These are phyloP conservation scores for Pogostemon cablin DNA, from an alignment of 257 asterid genomes.

Conservation along the genomic window DNA sequence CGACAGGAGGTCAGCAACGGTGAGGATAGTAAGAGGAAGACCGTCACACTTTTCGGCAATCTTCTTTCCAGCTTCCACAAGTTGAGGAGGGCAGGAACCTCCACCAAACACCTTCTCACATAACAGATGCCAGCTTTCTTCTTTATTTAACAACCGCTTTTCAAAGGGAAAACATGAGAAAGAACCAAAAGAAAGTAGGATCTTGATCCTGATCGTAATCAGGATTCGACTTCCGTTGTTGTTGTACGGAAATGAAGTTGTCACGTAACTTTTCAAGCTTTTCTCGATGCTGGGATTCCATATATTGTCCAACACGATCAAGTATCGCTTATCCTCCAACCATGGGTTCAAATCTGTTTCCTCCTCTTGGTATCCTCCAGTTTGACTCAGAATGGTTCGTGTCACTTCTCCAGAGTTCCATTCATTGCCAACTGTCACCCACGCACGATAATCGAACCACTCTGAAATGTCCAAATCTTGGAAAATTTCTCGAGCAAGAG, in stretches of 20 bases:
- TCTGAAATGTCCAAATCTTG: background rate
- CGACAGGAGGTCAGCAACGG: background rate
- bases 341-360: no score
- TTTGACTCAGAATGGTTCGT: constrained; percentile 8
- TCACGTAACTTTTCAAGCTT: no score
- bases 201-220: no score
- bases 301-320: no score
- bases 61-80: background rate
- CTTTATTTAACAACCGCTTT: background rate
- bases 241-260: background rate
- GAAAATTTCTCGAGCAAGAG: background rate
- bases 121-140: background rate
- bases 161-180: no score
- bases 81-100: background rate
- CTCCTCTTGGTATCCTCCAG: background rate
- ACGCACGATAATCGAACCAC: constrained; percentile 11
- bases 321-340: no score
- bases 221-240: no score
- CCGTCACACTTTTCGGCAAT: background rate
- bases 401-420: background rate
- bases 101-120: background rate
- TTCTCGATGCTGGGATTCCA: no score
- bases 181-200: no score
- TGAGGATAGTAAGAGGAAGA: background rate
- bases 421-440: constrained; percentile 22